A percentile compares a stretch with the other conserved stretches of the same genome.
Evolutionary conservation across 2,329 filamentous ascomycete genomes (phyloP).

Genomic region (Colletotrichum eleusines): DNA sequence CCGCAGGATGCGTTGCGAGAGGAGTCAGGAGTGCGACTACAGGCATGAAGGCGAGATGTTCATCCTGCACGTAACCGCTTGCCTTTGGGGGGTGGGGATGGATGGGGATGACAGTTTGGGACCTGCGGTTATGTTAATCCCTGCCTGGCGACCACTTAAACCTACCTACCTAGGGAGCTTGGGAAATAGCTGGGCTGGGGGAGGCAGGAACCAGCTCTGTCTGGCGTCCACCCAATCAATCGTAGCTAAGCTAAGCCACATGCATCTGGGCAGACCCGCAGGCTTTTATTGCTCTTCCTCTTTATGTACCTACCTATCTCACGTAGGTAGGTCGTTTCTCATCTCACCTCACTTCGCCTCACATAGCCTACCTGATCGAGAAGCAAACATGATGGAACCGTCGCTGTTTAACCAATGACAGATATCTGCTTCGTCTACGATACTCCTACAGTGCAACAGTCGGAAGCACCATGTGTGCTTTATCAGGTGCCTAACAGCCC

Average conservation of each 20-base stretch:
- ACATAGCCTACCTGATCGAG: not conserved
- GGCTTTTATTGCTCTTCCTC: not conserved
- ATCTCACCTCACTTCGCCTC: not conserved
- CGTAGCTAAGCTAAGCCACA: not conserved
- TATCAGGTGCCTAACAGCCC: not conserved
- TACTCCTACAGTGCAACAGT: not conserved
- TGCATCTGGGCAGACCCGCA: not conserved
- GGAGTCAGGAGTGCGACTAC: not conserved
- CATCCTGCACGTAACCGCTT: not conserved
- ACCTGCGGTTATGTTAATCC: not conserved
- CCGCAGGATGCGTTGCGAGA: not conserved
- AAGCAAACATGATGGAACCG: not conserved
- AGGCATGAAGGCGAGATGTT: not conserved
- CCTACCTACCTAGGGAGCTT: no score
- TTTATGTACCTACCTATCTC: no score
- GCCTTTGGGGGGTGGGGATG: not conserved
- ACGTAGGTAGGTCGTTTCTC: no score
- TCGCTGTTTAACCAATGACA: not conserved
- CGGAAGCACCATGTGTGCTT: not conserved
- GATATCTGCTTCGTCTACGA: not conserved
- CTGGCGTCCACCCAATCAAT: not conserved
- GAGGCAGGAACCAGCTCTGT: no score
- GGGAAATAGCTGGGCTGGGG: not conserved
- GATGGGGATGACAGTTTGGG: not conserved
- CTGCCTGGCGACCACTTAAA: not conserved